Evolutionary conservation across 305 asterid species (phyloP).

Genomic region (Fraxinus xanthoxyloides): DNA sequence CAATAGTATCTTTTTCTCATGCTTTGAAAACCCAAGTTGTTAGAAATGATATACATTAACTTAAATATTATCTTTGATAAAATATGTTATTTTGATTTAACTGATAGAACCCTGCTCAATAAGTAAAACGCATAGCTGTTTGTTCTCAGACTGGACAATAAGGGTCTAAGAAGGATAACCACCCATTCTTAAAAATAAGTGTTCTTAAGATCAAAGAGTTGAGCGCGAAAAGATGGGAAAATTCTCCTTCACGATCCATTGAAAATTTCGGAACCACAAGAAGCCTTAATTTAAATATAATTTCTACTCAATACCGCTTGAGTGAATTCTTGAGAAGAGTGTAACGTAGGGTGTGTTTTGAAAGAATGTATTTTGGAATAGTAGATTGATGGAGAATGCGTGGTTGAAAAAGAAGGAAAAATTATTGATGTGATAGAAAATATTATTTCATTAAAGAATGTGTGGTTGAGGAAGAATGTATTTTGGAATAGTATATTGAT

Average conservation of each 20-base stretch:
- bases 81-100: not conserved
- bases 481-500: no score
- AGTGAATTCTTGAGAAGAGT: not conserved
- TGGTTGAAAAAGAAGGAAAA: no score
- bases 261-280: not conserved
- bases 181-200: not conserved
- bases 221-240: not conserved
- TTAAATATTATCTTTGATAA: not conserved
- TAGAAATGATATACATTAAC: not conserved
- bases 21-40: not conserved
- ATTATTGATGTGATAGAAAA: no score
- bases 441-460: no score
- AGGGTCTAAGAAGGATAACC: not conserved
- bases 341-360: no score
- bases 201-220: not conserved
- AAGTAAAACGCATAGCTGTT: not conserved
- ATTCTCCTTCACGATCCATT: not conserved
- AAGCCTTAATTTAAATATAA: not conserved
- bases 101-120: not conserved
- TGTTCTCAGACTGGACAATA: not conserved
- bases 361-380: no score
- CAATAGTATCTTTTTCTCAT: not conserved
- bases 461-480: no score
- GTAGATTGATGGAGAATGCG: no score
- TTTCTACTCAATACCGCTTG: not conserved